Evolutionary conservation across 2,329 filamentous ascomycete genomes (phyloP), one percentile per base, ranked within the genome.

Genomic region (Clarireedia hainanense): DNA sequence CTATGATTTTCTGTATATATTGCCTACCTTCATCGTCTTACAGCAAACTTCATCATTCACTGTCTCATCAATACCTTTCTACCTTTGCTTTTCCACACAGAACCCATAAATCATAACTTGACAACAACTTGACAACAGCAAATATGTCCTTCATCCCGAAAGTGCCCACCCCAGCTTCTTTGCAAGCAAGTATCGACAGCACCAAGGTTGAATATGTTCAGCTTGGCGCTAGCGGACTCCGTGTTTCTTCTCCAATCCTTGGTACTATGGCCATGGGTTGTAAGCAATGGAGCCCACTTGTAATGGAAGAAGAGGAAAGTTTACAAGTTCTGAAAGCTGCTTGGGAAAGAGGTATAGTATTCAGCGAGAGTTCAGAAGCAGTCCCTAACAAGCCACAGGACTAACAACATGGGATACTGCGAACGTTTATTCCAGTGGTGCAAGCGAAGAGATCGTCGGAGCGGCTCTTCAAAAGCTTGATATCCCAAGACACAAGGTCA

Each of bases 171-270:
- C 47, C 48, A 10, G 36, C 43, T 3, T 58, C 56, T 3, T 48
- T 62, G 9, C 53, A 61, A 48, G 46, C 56, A 24, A 59, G 71
- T 6, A 20, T 75, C 14, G 69, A 72, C 24, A 62, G 61, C 36
- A 71, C 74, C 52, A 76, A 76, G 63, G 70, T 69, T 60, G 73
- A 76, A 52, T 78, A 77, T 61, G 71, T 73, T 65, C 71, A 74
- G 53, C 73, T 86, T 10, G 83, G 84, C 36, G 77, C 75, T 57
- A 81, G 76, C 47, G 83, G 84, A 40, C 78, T 86, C 24, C 78
- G 77, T 52, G 73, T 85, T 48, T 85, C 82, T 0, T 76, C 78
- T 48, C 79, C 84, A 48, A 81, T 86, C 55, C 72, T 86, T 40
- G 84, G 83, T 0, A 76, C 76, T 58, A 86, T 86, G 83, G 77